These are phyloP conservation scores for Lasiosphaeria ovina DNA, from an alignment of 495 filamentous ascomycete species.

Conservation along the genomic window DNA sequence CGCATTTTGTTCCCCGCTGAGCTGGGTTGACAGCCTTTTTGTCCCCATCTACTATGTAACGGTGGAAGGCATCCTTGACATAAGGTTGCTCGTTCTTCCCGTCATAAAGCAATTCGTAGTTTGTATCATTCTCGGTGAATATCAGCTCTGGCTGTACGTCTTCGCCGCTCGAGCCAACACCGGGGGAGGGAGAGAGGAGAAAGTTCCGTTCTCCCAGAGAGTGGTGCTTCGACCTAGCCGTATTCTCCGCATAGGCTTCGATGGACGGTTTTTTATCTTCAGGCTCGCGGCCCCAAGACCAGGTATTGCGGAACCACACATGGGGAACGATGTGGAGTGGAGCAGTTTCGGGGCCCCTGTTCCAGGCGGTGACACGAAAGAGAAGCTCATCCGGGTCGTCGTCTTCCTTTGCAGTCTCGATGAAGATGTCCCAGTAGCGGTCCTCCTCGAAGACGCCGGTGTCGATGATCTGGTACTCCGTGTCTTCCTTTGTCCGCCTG, in stretches of 20 bases:
- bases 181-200: conserved; percentile 85
- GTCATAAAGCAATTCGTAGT: conserved; percentile 71
- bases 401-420: conserved; percentile 90
- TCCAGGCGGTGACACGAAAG: conserved; percentile 95
- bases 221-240: conserved; percentile 70
- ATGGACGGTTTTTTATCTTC: conserved; percentile 73
- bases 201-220: conserved; percentile 80
- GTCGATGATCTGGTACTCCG: conserved; percentile 89
- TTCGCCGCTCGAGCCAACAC: conserved; percentile 68
- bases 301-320: conserved; percentile 96
- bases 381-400: conserved; percentile 86
- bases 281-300: conserved; percentile 82
- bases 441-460: conserved; percentile 91
- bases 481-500: conserved; percentile 66
- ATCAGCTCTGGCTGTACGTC: conserved; percentile 81
- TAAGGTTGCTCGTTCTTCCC: conserved; percentile 76
- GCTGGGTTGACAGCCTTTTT: conserved; percentile 78
- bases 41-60: conserved; percentile 78
- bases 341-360: conserved; percentile 85
- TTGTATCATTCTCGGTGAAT: conserved; percentile 96
- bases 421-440: conserved; percentile 94
- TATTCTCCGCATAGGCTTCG: conserved; percentile 57
- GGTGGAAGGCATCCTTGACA: conserved; percentile 94
- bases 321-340: conserved; percentile 92
- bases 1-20: conserved; percentile 80